Base-by-base conservation (phyloP, 768 basidiomycete genomes). In the Mycena vitilis region DNA sequence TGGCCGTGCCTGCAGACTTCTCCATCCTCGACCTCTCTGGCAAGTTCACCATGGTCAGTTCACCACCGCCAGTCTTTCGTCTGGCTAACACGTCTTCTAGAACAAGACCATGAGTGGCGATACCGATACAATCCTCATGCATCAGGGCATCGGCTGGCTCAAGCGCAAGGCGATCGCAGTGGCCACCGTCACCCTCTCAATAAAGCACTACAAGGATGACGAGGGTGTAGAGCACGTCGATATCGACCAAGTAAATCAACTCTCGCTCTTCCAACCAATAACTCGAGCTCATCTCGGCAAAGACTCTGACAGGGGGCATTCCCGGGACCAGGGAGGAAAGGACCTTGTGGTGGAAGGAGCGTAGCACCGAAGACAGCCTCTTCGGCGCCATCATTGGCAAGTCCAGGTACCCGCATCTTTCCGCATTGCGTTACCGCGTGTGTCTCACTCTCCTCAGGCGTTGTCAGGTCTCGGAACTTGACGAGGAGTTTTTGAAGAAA, bases 101-200 rank as follows among this genome's bases (percentile, higher is more conserved):
- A 93, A 91, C 82, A 93, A 91, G 78, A 51, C 81, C 2, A 83
- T 93, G 60, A 91, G 89, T 47, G 91, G 90, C 71, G 73, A 75
- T 37, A 83, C 84, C 6, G 92, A 93, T 60, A 82, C 82, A 34
- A 89, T 95, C 68, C 87, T 95, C 48, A 75, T 77, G 38, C 63
- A 91, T 4, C 93, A 94, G 76, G 93, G 93, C 57, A 84, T 95
- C 38, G 76, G 89, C 40, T 95, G 93, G 93, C 66, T 89, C 53
- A 91, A 82, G 71, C 87, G 93, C 71, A 88, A 84, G 65, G 85
- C 85, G 30, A 93, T 95, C 73, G 63, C 75, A 25, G 38, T 81
- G 34, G 89, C 85, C 38, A 88, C 86, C 20, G 73, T 94, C 53
- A 91, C 88, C 25, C 85, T 94, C 45, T 61, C 61, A 51, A 76